These are phyloP conservation scores for Cinchona pubescens DNA, from an alignment of 257 asterid genomes.

Conservation along the genomic window DNA sequence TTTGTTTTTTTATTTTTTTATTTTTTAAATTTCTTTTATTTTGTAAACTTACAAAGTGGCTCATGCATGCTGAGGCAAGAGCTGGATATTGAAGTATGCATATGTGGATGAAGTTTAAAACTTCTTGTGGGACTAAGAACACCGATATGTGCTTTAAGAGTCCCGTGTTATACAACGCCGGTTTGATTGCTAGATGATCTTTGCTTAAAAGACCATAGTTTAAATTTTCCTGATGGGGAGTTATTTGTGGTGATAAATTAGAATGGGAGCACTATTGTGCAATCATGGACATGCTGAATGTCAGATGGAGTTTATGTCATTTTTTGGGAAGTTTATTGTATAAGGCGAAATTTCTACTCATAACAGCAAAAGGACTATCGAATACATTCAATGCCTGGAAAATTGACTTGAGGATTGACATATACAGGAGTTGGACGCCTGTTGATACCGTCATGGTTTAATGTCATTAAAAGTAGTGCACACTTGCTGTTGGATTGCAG, in stretches of 20 bases:
- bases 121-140: not conserved
- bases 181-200: not conserved
- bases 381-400: not conserved
- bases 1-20: too few species aligned
- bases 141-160: not conserved
- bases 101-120: not conserved
- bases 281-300: not conserved
- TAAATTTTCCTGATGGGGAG: not conserved
- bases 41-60: not conserved
- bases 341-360: not conserved
- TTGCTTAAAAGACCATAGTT: not conserved
- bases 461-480: not conserved
- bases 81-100: not conserved
- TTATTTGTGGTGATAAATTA: not conserved
- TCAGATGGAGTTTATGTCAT: not conserved
- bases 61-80: not conserved
- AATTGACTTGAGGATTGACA: not conserved
- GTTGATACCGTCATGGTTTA: not conserved
- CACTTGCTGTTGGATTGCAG: not conserved
- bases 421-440: not conserved
- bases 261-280: not conserved
- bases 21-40: too few species aligned
- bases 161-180: not conserved
- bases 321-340: not conserved
- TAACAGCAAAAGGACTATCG: too few species aligned